Conservation (phyloP, 2,329 filamentous ascomycete species). For the Sarocladium kiliense region DNA sequence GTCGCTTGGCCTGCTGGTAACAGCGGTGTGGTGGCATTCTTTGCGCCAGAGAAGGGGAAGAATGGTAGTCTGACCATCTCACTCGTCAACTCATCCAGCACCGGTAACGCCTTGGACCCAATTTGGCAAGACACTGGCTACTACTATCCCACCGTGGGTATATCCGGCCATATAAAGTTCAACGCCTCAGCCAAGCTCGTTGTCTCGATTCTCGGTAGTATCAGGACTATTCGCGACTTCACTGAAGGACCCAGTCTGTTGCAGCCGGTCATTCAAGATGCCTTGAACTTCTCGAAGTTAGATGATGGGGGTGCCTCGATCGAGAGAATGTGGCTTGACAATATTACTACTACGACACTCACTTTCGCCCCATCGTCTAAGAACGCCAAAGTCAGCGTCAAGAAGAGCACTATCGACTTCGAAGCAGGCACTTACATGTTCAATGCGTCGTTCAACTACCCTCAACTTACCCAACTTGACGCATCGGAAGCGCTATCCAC, state of each 20-base stretch:
- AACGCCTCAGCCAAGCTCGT: constrained; percentile 52
- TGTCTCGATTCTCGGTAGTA: constrained; percentile 54
- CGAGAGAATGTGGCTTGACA: constrained; percentile 56
- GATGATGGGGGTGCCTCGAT: constrained; percentile 40
- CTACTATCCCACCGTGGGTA: constrained; percentile 41
- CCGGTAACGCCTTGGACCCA: constrained; percentile 38
- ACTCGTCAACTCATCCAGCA: constrained; percentile 42
- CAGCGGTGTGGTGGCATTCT: constrained; percentile 54
- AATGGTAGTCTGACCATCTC: constrained; percentile 49
- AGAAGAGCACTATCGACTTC: constrained; percentile 40
- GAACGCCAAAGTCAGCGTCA: constrained; percentile 23
- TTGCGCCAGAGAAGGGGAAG: constrained; percentile 45
- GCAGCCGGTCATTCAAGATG: constrained; percentile 48
- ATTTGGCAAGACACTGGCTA: constrained; percentile 28
- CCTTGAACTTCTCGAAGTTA: constrained; percentile 34
- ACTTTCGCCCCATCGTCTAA: constrained; percentile 35
- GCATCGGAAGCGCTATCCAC: constrained; percentile 44
- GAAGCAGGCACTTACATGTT: constrained; percentile 51
- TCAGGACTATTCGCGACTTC: constrained; percentile 58
- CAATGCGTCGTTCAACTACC: constrained; percentile 56
- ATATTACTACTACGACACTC: constrained; percentile 50
- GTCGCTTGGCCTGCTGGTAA: constrained; percentile 64
- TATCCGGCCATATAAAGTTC: constrained; percentile 48
- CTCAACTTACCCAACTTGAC: constrained; percentile 51
- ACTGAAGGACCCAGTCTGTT: constrained; percentile 52